Conservation (phyloP, 345 rosid genomes). For the Eutrema heterophyllum region DNA sequence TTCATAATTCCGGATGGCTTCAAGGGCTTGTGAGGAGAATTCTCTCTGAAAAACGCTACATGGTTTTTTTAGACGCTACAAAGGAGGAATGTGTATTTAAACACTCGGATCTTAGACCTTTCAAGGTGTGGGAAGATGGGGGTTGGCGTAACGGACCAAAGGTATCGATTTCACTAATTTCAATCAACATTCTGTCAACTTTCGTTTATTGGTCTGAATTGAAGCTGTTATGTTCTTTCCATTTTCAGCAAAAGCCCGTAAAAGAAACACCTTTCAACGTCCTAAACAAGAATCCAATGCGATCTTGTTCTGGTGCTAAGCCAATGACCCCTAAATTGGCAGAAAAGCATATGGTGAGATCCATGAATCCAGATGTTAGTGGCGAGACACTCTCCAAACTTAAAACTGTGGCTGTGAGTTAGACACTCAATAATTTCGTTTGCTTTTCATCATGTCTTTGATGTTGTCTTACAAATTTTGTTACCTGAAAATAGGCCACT, state of each 20-base stretch:
- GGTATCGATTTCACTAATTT: constrained; percentile 33
- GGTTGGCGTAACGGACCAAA: constrained; percentile 41
- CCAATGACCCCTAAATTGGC: no score
- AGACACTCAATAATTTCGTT: background rate
- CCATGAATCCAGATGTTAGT: no score
- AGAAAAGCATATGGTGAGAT: no score
- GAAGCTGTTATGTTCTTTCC: background rate
- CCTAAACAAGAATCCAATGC: constrained; percentile 11
- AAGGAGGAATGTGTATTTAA: constrained; percentile 34
- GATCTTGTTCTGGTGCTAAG: constrained; percentile 17
- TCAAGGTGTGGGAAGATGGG: constrained; percentile 51
- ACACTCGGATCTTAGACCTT: constrained; percentile 50
- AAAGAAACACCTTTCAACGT: background rate
- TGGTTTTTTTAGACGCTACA: constrained; percentile 37
- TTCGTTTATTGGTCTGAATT: background rate
- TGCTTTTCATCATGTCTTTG: background rate
- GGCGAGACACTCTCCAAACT: background rate
- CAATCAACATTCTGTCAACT: background rate
- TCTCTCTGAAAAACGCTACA: constrained; percentile 38
- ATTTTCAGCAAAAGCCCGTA: background rate
- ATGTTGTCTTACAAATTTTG: background rate
- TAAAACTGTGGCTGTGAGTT: background rate
- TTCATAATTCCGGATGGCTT: constrained; percentile 41
- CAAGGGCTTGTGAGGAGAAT: constrained; percentile 48
- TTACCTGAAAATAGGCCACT: background rate